These are phyloP conservation scores for Beauveria australis DNA, from an alignment of 2,329 filamentous ascomycete species.

Conservation along the genomic window DNA sequence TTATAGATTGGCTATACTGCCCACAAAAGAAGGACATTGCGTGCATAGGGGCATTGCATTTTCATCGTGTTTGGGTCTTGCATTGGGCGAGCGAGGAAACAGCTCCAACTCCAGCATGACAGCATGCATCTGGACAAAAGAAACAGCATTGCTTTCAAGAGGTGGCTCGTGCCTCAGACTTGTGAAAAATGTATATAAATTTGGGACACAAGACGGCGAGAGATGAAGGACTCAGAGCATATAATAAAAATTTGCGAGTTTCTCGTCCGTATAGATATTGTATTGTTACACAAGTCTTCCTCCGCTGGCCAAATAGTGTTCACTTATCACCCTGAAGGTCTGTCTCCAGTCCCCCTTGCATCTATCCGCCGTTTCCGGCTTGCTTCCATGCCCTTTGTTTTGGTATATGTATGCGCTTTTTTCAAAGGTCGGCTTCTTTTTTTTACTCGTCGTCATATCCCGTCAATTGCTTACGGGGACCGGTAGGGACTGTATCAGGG, in stretches of 20 bases:
- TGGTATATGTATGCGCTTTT: slow-evolving; percentile 10
- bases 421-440: slow-evolving; percentile 9
- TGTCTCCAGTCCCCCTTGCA: background rate
- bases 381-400: background rate
- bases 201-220: background rate
- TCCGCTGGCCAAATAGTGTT: background rate
- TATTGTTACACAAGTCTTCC: slow-evolving; percentile 9
- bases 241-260: background rate
- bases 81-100: background rate
- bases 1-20: background rate
- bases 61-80: background rate
- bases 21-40: background rate
- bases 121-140: background rate
- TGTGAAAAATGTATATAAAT: background rate
- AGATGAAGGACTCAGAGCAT: background rate
- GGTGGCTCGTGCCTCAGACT: background rate
- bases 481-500: slow-evolving; percentile 40
- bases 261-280: background rate
- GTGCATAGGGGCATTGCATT: background rate
- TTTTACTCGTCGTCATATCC: slow-evolving; percentile 51
- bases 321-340: background rate
- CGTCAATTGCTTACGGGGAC: slow-evolving; percentile 49
- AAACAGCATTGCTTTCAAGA: background rate
- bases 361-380: background rate
- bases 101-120: background rate